These are phyloP conservation scores for Aechmea fasciata DNA, from an alignment of 176 grass and related monocot genomes.

Conservation along the genomic window DNA sequence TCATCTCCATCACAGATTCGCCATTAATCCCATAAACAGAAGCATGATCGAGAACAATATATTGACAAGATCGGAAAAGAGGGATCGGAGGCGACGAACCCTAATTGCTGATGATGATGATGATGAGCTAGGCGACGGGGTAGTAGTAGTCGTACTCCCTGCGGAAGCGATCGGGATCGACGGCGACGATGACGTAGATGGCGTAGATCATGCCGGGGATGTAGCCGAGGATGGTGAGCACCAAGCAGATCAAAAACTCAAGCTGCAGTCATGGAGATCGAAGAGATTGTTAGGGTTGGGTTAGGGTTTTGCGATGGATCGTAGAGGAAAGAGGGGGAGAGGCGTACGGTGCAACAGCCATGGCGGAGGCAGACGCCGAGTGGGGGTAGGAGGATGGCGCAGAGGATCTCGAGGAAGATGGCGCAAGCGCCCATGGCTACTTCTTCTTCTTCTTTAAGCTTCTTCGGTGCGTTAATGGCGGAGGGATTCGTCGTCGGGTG, in stretches of 20 bases:
- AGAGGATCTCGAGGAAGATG: slow-evolving; percentile 47
- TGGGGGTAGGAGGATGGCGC: slow-evolving; percentile 53
- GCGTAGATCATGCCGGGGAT: slow-evolving; percentile 26
- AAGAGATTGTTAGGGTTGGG: background rate
- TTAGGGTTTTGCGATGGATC: background rate
- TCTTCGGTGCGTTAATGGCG: too few relatives aligned
- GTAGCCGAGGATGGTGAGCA: slow-evolving; percentile 28
- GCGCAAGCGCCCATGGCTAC: slow-evolving; percentile 32
- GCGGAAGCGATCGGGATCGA: slow-evolving; percentile 9
- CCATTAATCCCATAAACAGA: too few relatives aligned
- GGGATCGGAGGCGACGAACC: too few relatives aligned
- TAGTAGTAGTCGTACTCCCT: background rate
- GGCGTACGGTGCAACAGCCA: slow-evolving; percentile 64
- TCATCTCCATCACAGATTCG: too few relatives aligned
- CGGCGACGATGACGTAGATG: slow-evolving; percentile 19
- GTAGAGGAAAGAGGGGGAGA: background rate
- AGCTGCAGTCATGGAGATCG: background rate
- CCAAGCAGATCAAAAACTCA: slow-evolving; percentile 27
- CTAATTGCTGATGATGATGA: too few relatives aligned
- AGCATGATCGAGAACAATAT: too few relatives aligned
- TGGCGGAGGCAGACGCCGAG: slow-evolving; percentile 85
- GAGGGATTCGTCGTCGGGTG: too few relatives aligned
- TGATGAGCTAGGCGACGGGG: background rate
- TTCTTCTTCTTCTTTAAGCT: background rate
- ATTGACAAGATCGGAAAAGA: too few relatives aligned